Evolutionary conservation across 768 basidiomycete genomes (phyloP).

Genomic region (Kwoniella dejecticola): DNA sequence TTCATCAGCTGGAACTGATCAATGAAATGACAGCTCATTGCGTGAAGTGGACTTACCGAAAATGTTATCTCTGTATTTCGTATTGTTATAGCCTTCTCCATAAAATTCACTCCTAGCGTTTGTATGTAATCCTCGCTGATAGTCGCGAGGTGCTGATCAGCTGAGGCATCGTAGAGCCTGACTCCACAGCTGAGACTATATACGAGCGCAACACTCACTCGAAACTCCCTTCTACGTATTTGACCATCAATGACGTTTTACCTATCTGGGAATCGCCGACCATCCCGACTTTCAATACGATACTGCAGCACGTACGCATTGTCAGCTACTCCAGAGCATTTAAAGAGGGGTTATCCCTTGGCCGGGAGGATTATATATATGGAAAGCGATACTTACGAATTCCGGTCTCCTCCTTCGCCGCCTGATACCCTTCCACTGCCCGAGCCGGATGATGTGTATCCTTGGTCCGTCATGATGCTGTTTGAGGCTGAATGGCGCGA

Average conservation of each 20-base stretch:
- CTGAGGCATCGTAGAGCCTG: no score
- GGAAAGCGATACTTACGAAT: slow-evolving; percentile 47
- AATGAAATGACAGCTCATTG: no score
- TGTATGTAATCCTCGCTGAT: slow-evolving; percentile 95
- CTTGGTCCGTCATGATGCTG: slow-evolving; percentile 43
- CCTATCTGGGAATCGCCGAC: slow-evolving; percentile 99
- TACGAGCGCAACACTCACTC: no score
- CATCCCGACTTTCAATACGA: slow-evolving; percentile 99
- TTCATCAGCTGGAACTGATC: no score
- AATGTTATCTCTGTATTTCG: slow-evolving; percentile 98
- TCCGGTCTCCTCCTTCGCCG: slow-evolving; percentile 45
- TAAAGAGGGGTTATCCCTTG: no score
- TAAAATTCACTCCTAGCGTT: slow-evolving; percentile 99
- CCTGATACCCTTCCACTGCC: slow-evolving; percentile 50
- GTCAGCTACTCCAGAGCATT: no score
- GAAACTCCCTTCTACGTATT: slow-evolving; percentile 98
- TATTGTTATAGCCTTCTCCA: slow-evolving; percentile 99
- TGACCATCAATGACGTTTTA: slow-evolving; percentile 99
- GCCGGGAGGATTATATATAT: no score
- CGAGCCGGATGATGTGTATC: slow-evolving; percentile 46
- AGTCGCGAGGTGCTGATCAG: no score
- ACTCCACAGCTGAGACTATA: no score
- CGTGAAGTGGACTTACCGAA: slow-evolving; percentile 59
- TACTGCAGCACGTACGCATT: no score
- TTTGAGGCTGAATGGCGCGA: background rate